Conservation (phyloP, 805 yeast genomes). For the Lipomyces kockii region DNA sequence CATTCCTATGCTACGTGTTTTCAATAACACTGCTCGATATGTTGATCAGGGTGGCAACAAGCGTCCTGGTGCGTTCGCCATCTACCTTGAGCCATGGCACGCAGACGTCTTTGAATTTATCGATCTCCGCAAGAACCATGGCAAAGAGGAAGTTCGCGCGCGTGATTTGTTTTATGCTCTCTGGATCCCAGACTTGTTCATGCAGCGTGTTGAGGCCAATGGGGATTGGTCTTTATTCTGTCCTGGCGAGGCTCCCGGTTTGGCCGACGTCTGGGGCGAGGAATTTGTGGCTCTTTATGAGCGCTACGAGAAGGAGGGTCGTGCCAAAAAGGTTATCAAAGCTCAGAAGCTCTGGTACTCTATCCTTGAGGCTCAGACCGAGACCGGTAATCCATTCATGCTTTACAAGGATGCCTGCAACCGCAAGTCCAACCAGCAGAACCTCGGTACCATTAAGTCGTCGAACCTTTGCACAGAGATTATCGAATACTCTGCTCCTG, state of each 20-base stretch:
- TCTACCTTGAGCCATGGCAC: constrained; percentile 97
- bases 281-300: constrained; percentile 76
- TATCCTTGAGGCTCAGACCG: constrained; percentile 89
- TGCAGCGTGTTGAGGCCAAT: constrained; percentile 82
- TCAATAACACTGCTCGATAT: constrained; percentile 93
- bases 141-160: constrained; percentile 91
- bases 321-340: constrained; percentile 65
- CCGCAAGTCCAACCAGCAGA: constrained; percentile 84
- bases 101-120: constrained; percentile 85
- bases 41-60: constrained; percentile 99
- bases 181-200: constrained; percentile 94
- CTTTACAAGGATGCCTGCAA: constrained; percentile 93
- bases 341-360: constrained; percentile 94
- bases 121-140: constrained; percentile 89
- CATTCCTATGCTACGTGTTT: constrained; percentile 95
- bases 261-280: constrained; percentile 80
- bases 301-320: constrained; percentile 71
- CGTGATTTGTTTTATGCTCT: constrained; percentile 90
- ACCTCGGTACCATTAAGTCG: constrained; percentile 88
- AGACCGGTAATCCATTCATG: constrained; percentile 96
- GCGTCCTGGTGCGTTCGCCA: constrained; percentile 96
- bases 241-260: constrained; percentile 86
- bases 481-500: constrained; percentile 87
- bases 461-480: constrained; percentile 95
- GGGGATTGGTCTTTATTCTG: constrained; percentile 89